Percentiles rank a stretch among this genome's conserved stretches.
Evolutionary conservation across 2,329 filamentous ascomycete species (phyloP).

Genomic region (Colletotrichum shisoi): DNA sequence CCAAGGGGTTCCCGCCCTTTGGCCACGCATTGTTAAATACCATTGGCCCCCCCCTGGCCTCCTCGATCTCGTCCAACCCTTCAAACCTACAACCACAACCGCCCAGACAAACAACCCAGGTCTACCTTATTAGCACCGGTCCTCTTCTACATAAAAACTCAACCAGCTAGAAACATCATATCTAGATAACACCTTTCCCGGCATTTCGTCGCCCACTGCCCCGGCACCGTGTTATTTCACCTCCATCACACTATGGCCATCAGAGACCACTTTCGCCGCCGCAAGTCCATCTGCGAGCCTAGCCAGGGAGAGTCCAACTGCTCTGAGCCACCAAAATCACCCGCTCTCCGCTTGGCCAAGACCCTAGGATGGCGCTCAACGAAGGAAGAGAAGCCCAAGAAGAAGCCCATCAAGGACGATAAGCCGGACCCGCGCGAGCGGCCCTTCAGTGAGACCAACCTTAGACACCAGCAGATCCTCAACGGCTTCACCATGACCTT

Average conservation of each 20-base stretch:
- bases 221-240: neutral
- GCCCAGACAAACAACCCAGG: neutral
- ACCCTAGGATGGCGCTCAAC: constrained; percentile 38
- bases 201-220: neutral
- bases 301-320: constrained; percentile 48
- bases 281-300: constrained; percentile 49
- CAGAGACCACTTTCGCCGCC: constrained; percentile 54
- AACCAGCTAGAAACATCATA: neutral
- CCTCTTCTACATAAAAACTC: neutral
- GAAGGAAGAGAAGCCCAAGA: constrained; percentile 47
- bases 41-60: constrained; percentile 7
- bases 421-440: constrained; percentile 54
- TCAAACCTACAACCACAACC: constrained; percentile 1
- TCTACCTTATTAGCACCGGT: neutral
- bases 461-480: constrained; percentile 58
- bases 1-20: neutral
- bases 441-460: constrained; percentile 56
- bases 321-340: constrained; percentile 39
- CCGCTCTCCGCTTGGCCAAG: constrained; percentile 37
- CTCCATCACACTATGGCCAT: constrained; percentile 51
- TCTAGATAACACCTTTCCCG: neutral
- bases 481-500: constrained; percentile 58
- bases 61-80: neutral
- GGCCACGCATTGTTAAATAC: constrained; percentile 26
- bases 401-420: constrained; percentile 42